Evolutionary conservation across 1,139 yeast genomes (phyloP).

Genomic region (Arxiozyma slooffiae): DNA sequence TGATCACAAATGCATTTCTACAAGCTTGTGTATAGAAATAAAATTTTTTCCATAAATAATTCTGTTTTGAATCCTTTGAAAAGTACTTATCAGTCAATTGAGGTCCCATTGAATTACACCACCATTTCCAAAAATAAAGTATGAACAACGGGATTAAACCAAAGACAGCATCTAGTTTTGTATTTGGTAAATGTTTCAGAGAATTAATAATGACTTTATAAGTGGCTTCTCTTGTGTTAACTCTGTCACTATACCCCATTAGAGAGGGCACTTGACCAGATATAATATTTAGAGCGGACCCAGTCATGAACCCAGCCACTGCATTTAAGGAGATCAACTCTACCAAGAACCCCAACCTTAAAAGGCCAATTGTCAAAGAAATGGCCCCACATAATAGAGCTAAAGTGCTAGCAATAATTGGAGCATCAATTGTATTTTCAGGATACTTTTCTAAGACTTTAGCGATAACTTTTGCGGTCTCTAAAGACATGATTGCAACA

Average conservation of each 20-base stretch:
- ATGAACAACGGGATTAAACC: slow-evolving; percentile 67
- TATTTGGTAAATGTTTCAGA: slow-evolving; percentile 57
- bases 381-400: slow-evolving; percentile 79
- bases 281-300: slow-evolving; percentile 77
- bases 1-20: slow-evolving; percentile 72
- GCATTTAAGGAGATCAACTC: slow-evolving; percentile 89
- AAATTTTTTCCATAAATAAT: slow-evolving; percentile 34
- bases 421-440: slow-evolving; percentile 35
- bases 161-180: slow-evolving; percentile 77
- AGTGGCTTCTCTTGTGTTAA: slow-evolving; percentile 65
- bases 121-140: slow-evolving; percentile 58
- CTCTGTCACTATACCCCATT: slow-evolving; percentile 59
- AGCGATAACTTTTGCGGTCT: slow-evolving; percentile 69
- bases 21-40: slow-evolving; percentile 61
- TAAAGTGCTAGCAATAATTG: slow-evolving; percentile 69
- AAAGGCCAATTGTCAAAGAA: slow-evolving; percentile 69
- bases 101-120: slow-evolving; percentile 46
- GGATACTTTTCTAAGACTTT: slow-evolving; percentile 42
- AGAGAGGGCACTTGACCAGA: slow-evolving; percentile 80
- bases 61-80: slow-evolving; percentile 27
- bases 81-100: slow-evolving; percentile 39
- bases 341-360: slow-evolving; percentile 77
- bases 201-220: slow-evolving; percentile 62
- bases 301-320: slow-evolving; percentile 91
- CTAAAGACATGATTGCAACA: slow-evolving; percentile 90